Evolutionary conservation across 2,329 filamentous ascomycete species (phyloP), one percentile per base, ranked within the genome.

Genomic region (Talaromyces amestolkiae): DNA sequence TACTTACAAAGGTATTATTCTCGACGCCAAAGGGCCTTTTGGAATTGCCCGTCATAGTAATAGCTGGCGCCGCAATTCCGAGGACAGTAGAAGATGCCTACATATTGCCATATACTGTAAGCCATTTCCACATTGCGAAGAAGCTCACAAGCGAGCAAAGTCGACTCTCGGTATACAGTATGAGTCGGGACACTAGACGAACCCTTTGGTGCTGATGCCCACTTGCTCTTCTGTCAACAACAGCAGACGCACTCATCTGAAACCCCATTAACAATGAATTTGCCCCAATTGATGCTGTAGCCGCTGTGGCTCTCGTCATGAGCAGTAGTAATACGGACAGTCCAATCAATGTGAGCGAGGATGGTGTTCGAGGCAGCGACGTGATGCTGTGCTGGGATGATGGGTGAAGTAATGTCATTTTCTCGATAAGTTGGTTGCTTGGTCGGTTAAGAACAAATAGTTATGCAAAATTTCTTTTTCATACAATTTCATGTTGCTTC

Each of bases 1-100:
- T 33, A 63, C 67, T 54, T 56, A 72, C 70, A 65, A 72, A 72
- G 10, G 69, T 70, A 64, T 72, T 63, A n/a, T 70, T 70, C 17
- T 69, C 64, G 27, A 72, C 71, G 4, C 61, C 66, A 64, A 65
- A 73, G n/a, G 70, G 71, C 39, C 70, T 67, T 35, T 66, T 64
- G 2, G 65, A 7, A 53, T 72, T 64, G 3, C 68, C 70, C 2
- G 70, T 71, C 19, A 66, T 27, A 2, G 61, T 70, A 47, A 72
- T 67, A 61, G 63, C 33, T 8, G 63, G 58, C 19, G 63, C 68
- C 66, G 61, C n/a, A 49, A 31, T 43, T 39, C 59, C 63, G n/a
- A 65, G 17, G 17, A 63, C 27, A 6, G 41, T 15, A 3, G 59
- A 35, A 13, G 59, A 22, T 51, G 37, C 41, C 45, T 47, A 51